Conservation (phyloP, 2,329 filamentous ascomycete genomes). For the Fusarium brachygibbosum region DNA sequence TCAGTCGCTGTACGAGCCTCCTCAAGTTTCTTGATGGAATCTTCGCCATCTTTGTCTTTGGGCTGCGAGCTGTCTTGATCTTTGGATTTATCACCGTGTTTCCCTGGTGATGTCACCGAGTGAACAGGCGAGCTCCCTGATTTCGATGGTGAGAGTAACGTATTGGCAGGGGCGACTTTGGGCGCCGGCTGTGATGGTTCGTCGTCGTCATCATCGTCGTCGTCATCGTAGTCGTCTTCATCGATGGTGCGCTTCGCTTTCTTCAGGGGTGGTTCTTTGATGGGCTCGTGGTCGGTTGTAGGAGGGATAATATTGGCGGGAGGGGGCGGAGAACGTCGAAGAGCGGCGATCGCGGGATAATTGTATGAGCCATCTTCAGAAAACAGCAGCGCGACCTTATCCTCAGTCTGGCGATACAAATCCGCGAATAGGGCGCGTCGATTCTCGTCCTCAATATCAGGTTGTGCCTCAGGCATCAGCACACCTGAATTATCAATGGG, state of each 20-base stretch:
- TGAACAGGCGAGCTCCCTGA: slow-evolving; percentile 76
- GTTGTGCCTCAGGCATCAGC: slow-evolving; percentile 72
- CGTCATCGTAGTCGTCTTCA: slow-evolving; percentile 88
- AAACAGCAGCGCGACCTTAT: slow-evolving; percentile 83
- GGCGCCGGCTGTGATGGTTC: slow-evolving; percentile 67
- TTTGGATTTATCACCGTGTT: slow-evolving; percentile 67
- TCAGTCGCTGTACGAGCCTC: slow-evolving; percentile 92
- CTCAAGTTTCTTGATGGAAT: slow-evolving; percentile 92
- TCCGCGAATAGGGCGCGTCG: slow-evolving; percentile 81
- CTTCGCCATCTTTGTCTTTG: slow-evolving; percentile 79
- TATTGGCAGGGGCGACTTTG: slow-evolving; percentile 67
- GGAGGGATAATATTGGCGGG: slow-evolving; percentile 63
- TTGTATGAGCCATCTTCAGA: slow-evolving; percentile 68
- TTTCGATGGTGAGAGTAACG: slow-evolving; percentile 77
- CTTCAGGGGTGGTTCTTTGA: slow-evolving; percentile 75
- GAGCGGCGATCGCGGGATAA: slow-evolving; percentile 65
- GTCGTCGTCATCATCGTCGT: slow-evolving; percentile 79
- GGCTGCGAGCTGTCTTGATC: slow-evolving; percentile 63
- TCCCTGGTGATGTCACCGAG: slow-evolving; percentile 72
- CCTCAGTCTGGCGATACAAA: slow-evolving; percentile 81
- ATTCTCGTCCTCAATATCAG: slow-evolving; percentile 75
- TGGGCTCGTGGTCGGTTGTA: slow-evolving; percentile 70
- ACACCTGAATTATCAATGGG: slow-evolving; percentile 63
- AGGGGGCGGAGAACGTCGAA: slow-evolving; percentile 59
- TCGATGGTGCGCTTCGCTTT: slow-evolving; percentile 83